Conservation (phyloP, 129 eudicot genomes). For the Mikania micrantha region DNA sequence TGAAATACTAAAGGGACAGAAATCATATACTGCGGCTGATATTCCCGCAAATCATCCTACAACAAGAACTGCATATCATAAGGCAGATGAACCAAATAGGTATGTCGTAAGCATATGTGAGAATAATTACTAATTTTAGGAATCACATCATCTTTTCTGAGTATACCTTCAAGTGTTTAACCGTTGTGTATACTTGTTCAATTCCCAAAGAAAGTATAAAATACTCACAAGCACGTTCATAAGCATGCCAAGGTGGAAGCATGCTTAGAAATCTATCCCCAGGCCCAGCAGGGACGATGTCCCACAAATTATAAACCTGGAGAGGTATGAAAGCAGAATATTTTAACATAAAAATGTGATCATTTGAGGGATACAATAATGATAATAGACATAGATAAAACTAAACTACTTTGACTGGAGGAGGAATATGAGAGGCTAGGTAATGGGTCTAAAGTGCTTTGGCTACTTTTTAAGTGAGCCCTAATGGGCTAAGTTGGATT, state of each 20-base stretch:
- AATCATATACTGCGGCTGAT: slow-evolving; percentile 82
- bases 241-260: slow-evolving; percentile 99
- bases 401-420: background rate
- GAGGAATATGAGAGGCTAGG: background rate
- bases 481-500: background rate
- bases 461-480: background rate
- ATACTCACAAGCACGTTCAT: slow-evolving; percentile 88
- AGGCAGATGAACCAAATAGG: slow-evolving; percentile 7
- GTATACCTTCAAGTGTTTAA: slow-evolving; percentile 68
- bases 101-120: background rate
- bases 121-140: slow-evolving; percentile 4
- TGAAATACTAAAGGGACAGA: slow-evolving; percentile 92
- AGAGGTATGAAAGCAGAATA: background rate
- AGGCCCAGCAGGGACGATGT: slow-evolving; percentile 69
- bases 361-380: background rate
- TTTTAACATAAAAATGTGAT: background rate
- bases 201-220: slow-evolving; percentile 64
- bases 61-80: slow-evolving; percentile 16
- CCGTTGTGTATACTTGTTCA: slow-evolving; percentile 80
- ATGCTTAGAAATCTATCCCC: slow-evolving; percentile 94
- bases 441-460: background rate
- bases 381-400: background rate
- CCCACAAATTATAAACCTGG: slow-evolving; percentile 62
- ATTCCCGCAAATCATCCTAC: slow-evolving; percentile 83
- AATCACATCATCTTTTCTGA: background rate